Conservation (phyloP, 2,329 filamentous ascomycete species). For the Shiraia sp. region DNA sequence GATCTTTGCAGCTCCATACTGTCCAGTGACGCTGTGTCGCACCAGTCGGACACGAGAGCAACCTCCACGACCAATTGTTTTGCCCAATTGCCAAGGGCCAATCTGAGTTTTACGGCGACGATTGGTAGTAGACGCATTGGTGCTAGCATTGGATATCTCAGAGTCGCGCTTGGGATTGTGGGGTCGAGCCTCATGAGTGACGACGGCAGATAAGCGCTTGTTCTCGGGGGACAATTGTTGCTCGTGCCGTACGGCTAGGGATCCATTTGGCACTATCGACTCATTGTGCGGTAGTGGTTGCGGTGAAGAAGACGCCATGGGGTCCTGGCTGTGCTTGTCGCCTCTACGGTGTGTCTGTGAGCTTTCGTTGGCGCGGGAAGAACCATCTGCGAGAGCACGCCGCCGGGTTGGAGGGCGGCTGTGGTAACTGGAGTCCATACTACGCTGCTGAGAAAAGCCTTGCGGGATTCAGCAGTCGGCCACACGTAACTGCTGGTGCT, state of each 20-base stretch:
- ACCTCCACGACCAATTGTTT: constrained; percentile 84
- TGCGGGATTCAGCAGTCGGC: constrained; percentile 12
- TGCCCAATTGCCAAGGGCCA: constrained; percentile 91
- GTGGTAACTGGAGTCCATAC: constrained; percentile 38
- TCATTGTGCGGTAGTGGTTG: constrained; percentile 49
- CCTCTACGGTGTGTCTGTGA: constrained; percentile 17
- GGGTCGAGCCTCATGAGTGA: constrained; percentile 51
- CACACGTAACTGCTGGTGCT: constrained; percentile 7
- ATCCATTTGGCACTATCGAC: constrained; percentile 50
- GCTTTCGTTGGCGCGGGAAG: constrained; percentile 37
- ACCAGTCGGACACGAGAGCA: constrained; percentile 87
- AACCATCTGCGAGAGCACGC: constrained; percentile 38
- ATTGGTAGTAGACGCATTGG: constrained; percentile 54
- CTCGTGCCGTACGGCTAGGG: constrained; percentile 46
- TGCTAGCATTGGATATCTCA: constrained; percentile 60
- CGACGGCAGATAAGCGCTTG: constrained; percentile 58
- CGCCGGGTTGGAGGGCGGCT: constrained; percentile 38
- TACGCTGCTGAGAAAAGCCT: constrained; percentile 2
- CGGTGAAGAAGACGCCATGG: constrained; percentile 19
- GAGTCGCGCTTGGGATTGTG: constrained; percentile 55
- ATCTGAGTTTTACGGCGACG: constrained; percentile 72
- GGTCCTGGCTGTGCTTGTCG: constrained; percentile 24
- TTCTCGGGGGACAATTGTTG: constrained; percentile 47
- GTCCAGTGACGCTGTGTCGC: constrained; percentile 75
- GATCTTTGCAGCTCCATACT: constrained; percentile 92